Evolutionary conservation across 2,329 filamentous ascomycete species (phyloP), one percentile per base, ranked within the genome.

Genomic region (Pseudogymnoascus sp.): DNA sequence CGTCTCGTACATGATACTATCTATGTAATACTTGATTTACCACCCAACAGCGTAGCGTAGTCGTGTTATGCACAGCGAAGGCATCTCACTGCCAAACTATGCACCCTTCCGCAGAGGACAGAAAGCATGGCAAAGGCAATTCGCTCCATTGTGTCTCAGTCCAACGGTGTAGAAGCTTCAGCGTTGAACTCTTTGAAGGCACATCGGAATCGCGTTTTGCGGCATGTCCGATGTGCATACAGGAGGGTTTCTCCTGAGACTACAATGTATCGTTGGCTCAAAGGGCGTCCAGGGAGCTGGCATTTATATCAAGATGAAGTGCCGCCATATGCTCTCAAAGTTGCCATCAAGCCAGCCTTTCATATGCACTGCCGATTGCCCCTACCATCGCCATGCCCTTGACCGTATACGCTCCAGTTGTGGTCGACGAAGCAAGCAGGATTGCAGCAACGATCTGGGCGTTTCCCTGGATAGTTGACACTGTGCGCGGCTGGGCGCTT

Each of bases 371-470:
- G 16, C 36, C 37, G 37, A n/a, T 28, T 62, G 25, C 19, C 60
- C 8, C 21, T 61, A 25, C 25, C 34, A 43, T 45, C 34, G 11
- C 34, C 60, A 61, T 61, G 60, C 21, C 34, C 28, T 57, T 57
- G 28, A 57, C 23, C 19, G n/a, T 13, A 34, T 62, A 34, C 23
- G 28, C 28, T 7, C 61, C 37, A 11, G 61, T 19, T 16, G 28
- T 62, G 8, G 31, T 68, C 16, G 41, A 65, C 16, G 68, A 69
- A 63, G 63, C 36, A 11, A 39, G 68, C 4, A 57, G 67, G 57
- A 43, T 63, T 7, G 21, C 45, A 43, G 41, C 65, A 60, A 65
- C 63, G 3, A 57, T 64, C 19, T 69, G 67, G 67, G 54, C 65
- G n/a, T 34, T 65, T 13, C 67, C 66, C 11, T 69, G 65, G 66